These are phyloP conservation scores for Gentiana macrophylla DNA, from an alignment of 257 asterid genomes.

Conservation along the genomic window DNA sequence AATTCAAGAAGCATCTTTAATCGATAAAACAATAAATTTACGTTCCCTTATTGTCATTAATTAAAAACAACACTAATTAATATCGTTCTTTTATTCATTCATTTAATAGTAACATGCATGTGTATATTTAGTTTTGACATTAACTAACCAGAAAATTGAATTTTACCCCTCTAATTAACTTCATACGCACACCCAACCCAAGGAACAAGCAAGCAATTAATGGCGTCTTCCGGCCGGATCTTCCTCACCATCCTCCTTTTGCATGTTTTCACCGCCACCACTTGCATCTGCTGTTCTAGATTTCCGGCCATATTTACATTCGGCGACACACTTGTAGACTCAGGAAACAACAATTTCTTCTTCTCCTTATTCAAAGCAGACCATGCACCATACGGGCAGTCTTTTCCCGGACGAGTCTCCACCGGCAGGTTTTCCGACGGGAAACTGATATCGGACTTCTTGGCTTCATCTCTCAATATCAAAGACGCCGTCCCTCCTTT, in stretches of 20 bases:
- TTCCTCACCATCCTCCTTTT: neutral
- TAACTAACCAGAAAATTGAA: neutral
- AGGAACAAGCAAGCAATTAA: neutral
- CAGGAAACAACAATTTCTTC: slow-evolving; percentile 22
- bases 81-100: slow-evolving; percentile 2
- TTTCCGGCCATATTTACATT: slow-evolving; percentile 11
- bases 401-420: slow-evolving; percentile 11
- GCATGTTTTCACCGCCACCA: neutral
- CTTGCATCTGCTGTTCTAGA: slow-evolving; percentile 1
- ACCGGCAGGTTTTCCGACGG: slow-evolving; percentile 22
- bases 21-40: neutral
- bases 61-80: neutral
- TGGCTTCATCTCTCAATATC: slow-evolving; percentile 10
- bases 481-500: slow-evolving; percentile 22
- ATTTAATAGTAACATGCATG: neutral
- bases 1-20: too few relatives aligned
- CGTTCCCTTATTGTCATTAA: slow-evolving; percentile 1
- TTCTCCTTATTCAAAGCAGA: slow-evolving; percentile 14
- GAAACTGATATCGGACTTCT: slow-evolving; percentile 16
- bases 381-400: slow-evolving; percentile 17
- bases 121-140: too few relatives aligned
- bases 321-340: slow-evolving; percentile 16
- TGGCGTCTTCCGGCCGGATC: neutral
- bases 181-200: too few relatives aligned
- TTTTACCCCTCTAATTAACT: too few relatives aligned